Evolutionary conservation across 2,329 filamentous ascomycete species (phyloP), one percentile per base, ranked within the genome.

Genomic region (Fusarium palustre): DNA sequence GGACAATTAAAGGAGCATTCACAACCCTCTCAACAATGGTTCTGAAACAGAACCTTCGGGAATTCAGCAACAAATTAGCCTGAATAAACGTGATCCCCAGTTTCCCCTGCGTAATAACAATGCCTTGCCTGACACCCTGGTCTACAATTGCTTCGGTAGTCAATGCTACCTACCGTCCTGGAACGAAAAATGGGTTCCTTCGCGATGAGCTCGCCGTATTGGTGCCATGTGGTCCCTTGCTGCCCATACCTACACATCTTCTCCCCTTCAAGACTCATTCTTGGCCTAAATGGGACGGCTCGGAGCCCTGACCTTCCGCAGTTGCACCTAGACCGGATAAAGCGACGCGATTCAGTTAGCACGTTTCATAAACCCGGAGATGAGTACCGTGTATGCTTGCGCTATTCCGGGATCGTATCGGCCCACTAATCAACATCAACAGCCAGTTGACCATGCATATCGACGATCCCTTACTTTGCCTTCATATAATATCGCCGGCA

Each of bases 281-380:
- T 33, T 59, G n/a, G 22, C 66, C 54, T 7, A 43, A 55, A 66
- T 43, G 25, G 47, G 55, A 61, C 48, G 42, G 10, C 42, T 28
- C 68, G 68, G 68, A 50, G 52, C 55, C 46, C 20, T 52, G 67
- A 65, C 49, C 55, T 59, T 70, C 68, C 68, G 68, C 47, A 46
- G 50, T 41, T 70, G 67, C 55, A 64, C 24, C 41, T 34, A 52
- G 18, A 16, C 43, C 66, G 66, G 66, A 54, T 63, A 69, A 69
- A 69, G 38, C 39, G 42, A 43, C 12, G 36, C 43, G 42, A 24
- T 56, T 13, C 24, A 39, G 47, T 56, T 42, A 53, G 61, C 22
- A 39, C 25, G 61, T 63, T 58, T 69, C 50, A 65, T 25, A 33
- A 50, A 25, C 42, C 53, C 67, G 67, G 66, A 66, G 49, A 64